Base-by-base conservation (phyloP, 768 basidiomycete genomes). In the Auricularia sp. region DNA sequence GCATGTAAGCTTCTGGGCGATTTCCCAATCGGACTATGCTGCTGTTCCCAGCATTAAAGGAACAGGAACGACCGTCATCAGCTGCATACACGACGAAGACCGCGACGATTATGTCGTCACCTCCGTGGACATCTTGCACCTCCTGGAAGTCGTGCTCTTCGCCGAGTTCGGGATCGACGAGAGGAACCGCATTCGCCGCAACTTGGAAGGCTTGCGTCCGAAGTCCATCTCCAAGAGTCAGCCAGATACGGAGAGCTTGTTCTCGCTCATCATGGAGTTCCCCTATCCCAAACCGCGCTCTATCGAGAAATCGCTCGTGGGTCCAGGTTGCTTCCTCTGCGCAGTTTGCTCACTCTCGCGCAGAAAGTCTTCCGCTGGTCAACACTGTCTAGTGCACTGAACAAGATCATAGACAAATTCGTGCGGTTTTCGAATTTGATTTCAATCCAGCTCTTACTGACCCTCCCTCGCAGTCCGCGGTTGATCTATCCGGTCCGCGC, bases 231-330 rank as follows among this genome's bases (percentile, higher is more conserved):
- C 90, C 35, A 99, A 97, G 78, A 84, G 85, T 73, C 89, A 91
- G 69, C 77, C 82, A 0, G 89, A 86, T 11, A 87, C 84, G 65
- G 90, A 91, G 70, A 80, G 83, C n/a, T 92, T 98, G 74, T 99
- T 98, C 82, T 87, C 90, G 77, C 82, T 87, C 69, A 94, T 99
- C 78, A 98, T 99, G 96, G 86, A 90, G 62, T 96, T 97, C 72
- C 92, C 94, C 0, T 85, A 86, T 56, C 96, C 96, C 7, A 94
- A 92, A 73, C 96, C 96, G 3, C 82, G 96, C 64, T 95, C 94
- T 73, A 99, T 98, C 67, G 96, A 98, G 72, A 98, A 98, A 80
- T 94, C 98, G 71, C 82, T 99, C 71, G 56, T 59, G 34, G 11
- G 56, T 29, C 18, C 11, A 34, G 11, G 80, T 80, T 71, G 79